These are phyloP conservation scores for Furcasterigmium sp. DNA, from an alignment of 2,329 filamentous ascomycete species.

Conservation along the genomic window DNA sequence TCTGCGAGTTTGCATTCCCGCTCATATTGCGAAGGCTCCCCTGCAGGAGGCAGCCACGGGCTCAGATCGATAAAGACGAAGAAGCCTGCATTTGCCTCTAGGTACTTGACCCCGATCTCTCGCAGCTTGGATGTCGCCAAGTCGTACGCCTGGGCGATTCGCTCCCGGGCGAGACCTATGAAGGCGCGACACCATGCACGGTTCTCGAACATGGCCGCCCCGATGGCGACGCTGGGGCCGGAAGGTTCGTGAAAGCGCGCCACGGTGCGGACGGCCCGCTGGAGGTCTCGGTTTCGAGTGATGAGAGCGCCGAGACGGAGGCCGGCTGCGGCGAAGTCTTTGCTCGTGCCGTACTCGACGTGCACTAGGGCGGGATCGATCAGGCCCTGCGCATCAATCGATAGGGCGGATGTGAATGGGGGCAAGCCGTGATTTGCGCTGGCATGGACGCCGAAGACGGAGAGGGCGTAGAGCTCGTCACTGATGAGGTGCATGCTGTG, in stretches of 20 bases:
- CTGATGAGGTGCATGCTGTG: conserved; percentile 48
- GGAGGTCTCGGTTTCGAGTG: conserved; percentile 25
- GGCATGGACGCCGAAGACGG: conserved; percentile 31
- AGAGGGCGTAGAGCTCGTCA: conserved; percentile 54
- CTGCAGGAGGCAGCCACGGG: conserved; percentile 27
- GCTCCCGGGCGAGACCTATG: conserved; percentile 29
- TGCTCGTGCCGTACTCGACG: conserved; percentile 38
- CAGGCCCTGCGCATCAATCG: conserved; percentile 34
- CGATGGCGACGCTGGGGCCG: conserved; percentile 35
- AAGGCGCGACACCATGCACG: conserved; percentile 37
- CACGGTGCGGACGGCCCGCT: conserved; percentile 28
- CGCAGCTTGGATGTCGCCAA: conserved; percentile 30
- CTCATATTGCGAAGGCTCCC: conserved; percentile 21
- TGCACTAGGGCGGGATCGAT: conserved; percentile 45
- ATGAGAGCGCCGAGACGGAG: conserved; percentile 44
- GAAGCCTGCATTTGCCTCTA: conserved; percentile 50
- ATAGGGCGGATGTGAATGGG: conserved; percentile 43
- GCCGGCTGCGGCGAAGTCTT: conserved; percentile 49
- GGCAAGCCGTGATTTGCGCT: conserved; percentile 14
- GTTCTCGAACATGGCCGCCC: conserved; percentile 39
- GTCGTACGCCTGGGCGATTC: conserved; percentile 32
- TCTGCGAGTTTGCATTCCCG: conserved; percentile 38
- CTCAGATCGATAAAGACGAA: conserved; percentile 51
- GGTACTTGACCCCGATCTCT: conserved; percentile 35
- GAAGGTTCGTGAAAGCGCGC: conserved; percentile 42